Conservation (phyloP, 2,329 filamentous ascomycete genomes). For the Colletotrichum sp. region DNA sequence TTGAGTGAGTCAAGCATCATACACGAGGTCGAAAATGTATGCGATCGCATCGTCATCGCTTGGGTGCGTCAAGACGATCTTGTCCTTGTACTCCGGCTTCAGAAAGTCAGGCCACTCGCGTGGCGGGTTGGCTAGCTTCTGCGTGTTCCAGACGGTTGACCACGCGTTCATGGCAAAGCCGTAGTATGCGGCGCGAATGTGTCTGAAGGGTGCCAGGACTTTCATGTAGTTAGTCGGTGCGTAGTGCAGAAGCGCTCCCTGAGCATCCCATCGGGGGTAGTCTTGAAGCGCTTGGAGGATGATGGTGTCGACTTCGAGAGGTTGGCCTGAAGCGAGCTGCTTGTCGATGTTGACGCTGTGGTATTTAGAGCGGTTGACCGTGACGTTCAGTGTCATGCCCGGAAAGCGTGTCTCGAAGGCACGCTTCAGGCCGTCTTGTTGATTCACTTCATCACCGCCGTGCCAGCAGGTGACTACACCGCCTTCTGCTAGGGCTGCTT, state of each 20-base stretch:
- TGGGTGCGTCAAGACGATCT: conserved; percentile 59
- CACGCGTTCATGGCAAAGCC: conserved; percentile 43
- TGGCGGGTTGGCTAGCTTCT: conserved; percentile 37
- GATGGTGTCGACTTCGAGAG: conserved; percentile 50
- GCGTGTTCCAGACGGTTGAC: conserved; percentile 39
- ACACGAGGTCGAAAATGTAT: conserved; percentile 54
- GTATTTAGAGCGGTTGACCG: conserved; percentile 62
- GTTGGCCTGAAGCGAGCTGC: conserved; percentile 41
- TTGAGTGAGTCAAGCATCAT: conserved; percentile 23
- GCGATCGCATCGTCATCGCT: conserved; percentile 63
- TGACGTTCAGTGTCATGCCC: conserved; percentile 55
- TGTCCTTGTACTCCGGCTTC: conserved; percentile 56
- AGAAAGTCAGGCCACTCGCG: conserved; percentile 48
- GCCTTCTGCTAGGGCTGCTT: conserved; percentile 53
- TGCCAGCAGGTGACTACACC: conserved; percentile 51
- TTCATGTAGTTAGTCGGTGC: conserved; percentile 47
- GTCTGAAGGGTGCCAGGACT: conserved; percentile 43
- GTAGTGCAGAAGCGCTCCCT: conserved; percentile 54
- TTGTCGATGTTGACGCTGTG: conserved; percentile 52
- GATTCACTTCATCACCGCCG: conserved; percentile 50
- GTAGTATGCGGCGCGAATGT: conserved; percentile 45
- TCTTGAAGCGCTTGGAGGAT: conserved; percentile 57
- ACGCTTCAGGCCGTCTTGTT: conserved; percentile 42
- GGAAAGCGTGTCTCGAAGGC: conserved; percentile 53
- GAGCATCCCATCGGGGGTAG: conserved; percentile 54